Base-by-base conservation (phyloP, 2,329 filamentous ascomycete species). In the Raffaelea albimanens region DNA sequence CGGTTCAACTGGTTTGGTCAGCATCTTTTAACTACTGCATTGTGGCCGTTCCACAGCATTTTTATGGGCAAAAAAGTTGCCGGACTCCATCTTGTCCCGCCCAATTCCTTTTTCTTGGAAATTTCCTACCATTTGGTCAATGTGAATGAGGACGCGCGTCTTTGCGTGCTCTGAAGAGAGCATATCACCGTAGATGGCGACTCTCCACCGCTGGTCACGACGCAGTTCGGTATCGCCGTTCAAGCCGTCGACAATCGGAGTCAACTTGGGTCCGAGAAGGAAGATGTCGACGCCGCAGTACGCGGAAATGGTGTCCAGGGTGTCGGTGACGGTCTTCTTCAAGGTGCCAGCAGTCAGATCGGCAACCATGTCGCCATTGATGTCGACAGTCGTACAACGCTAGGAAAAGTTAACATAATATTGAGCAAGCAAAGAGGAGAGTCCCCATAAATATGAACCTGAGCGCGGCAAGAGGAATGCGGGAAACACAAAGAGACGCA, bases 271-370 rank as follows among this genome's bases (percentile, higher is more conserved):
- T 49, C 89, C 90, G 44, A 98, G 78, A 43, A 98, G 73, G 66
- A 98, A 98, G 57, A 98, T 94, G 65, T 98, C 93, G 46, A 95
- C 91, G 45, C 93, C 93, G 52, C 90, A 96, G 61, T 85, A 94
- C 55, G 75, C 78, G 11, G 93, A 87, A 59, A 95, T 84, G 53
- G 84, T 82, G 65, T 97, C 88, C 57, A 98, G 77, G 58, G 91
- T 87, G 53, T 88, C 82, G 45, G 90, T 79, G 23, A 96, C 86
- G 43, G 80, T 77, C 53, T 82, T 76, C 61, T 87, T 82, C 51
- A 95, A 74, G 40, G 83, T 80, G 45, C 82, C 80, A 55, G 74
- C 73, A 47, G 68, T 69, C 40, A 76, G 63, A 58, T 95, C 89
- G 63, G 90, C 85, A 60, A 97, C 87, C 56, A 96, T 77, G 58